Conservation (phyloP, 768 basidiomycete genomes). For the Hortiboletus campestris region DNA sequence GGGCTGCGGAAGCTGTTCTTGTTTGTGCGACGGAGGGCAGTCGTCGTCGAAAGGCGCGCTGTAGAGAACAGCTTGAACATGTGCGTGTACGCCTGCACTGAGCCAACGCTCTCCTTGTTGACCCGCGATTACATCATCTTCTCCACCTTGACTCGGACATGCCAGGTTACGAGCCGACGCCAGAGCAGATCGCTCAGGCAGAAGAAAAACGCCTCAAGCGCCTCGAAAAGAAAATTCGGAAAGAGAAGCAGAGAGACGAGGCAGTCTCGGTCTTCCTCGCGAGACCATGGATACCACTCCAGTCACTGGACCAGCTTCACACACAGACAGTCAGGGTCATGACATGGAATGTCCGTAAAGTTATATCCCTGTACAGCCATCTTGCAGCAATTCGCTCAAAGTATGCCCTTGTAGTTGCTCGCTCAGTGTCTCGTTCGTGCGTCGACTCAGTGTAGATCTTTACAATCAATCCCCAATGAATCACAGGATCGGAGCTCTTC, state of each 20-base stretch:
- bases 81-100: not conserved
- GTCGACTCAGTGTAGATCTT: conserved; percentile 29
- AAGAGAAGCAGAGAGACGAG: conserved; percentile 15
- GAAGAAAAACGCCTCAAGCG: conserved; percentile 43
- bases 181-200: conserved; percentile 56
- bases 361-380: not conserved
- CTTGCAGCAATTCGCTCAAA: not conserved
- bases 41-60: conserved; percentile 11
- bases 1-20: not conserved
- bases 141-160: not conserved
- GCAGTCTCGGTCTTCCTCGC: conserved; percentile 10
- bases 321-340: conserved; percentile 49
- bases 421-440: conserved; percentile 79
- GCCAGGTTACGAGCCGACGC: conserved; percentile 39
- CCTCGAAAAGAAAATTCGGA: conserved; percentile 42
- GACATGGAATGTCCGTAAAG: conserved; percentile 78
- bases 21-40: conserved; percentile 12
- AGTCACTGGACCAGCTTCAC: not conserved
- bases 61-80: conserved; percentile 34
- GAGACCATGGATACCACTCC: conserved; percentile 38
- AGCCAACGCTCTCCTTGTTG: not conserved
- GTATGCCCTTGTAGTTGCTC: conserved; percentile 50
- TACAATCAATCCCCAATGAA: not conserved
- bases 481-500: conserved; percentile 73
- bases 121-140: conserved; percentile 17